phyloP scores from a whole-genome alignment of 2,329 filamentous ascomycete genomes.

The Venturia asperata region DNA sequence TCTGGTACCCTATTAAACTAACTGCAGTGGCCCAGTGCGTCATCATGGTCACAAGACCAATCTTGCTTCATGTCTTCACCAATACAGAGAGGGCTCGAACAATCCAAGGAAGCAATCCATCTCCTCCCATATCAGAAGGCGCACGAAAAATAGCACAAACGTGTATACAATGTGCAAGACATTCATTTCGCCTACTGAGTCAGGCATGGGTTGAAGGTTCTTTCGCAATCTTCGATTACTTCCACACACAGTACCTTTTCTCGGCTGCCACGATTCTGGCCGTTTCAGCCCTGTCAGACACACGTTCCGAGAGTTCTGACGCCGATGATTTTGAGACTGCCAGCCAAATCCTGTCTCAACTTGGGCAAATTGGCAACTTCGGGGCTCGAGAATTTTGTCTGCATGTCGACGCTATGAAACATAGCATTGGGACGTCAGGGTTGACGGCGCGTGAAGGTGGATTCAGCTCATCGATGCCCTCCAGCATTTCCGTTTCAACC shows the following conservation, averaged over 20 bases:
- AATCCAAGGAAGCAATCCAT: constrained; percentile 15
- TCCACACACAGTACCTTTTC: constrained; percentile 43
- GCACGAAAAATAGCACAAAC: constrained; percentile 39
- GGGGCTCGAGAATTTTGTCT: constrained; percentile 37
- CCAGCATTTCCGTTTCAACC: not conserved
- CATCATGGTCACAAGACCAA: constrained; percentile 30
- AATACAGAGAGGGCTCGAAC: constrained; percentile 22
- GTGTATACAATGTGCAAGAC: constrained; percentile 40
- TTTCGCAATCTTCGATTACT: constrained; percentile 43
- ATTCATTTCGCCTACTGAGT: constrained; percentile 39
- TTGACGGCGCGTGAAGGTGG: not conserved
- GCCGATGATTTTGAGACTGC: constrained; percentile 37
- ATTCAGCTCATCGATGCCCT: not conserved
- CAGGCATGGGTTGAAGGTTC: constrained; percentile 43
- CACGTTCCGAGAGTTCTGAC: constrained; percentile 31
- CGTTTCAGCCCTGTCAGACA: constrained; percentile 35
- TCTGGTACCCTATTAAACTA: not conserved
- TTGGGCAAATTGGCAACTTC: constrained; percentile 37
- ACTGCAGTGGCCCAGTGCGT: constrained; percentile 23
- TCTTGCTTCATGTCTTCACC: constrained; percentile 31
- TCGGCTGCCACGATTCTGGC: constrained; percentile 40
- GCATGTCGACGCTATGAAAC: constrained; percentile 31
- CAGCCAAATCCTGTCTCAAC: constrained; percentile 33
- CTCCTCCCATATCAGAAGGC: constrained; percentile 24
- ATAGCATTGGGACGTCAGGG: constrained; percentile 49